Evolutionary conservation across 148 eudicot species (phyloP), one percentile per base, ranked within the genome.

Genomic region (Arctostaphylos glauca): DNA sequence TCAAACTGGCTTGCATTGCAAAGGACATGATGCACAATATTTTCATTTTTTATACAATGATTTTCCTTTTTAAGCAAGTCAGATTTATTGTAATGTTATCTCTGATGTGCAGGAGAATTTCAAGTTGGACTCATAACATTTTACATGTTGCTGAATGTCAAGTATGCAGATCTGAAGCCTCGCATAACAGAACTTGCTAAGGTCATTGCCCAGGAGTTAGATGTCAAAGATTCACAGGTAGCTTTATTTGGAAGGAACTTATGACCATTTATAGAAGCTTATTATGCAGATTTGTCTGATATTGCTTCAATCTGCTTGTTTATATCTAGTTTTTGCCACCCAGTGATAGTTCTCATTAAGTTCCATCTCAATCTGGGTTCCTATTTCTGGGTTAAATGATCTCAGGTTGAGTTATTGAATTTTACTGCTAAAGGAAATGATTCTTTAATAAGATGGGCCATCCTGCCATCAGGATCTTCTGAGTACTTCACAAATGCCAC

Each of bases 201-300:
- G 48, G 15, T 85, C 23, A 86, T 96, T 86, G 90, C 95, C 54
- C 82, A 90, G 85, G 93, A 92, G 73, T 85, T 96, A 46, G 88
- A 81, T 81, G 88, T 94, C 48, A 86, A 91, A 71, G 55, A 18
- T 74, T 94, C 97, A 78, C 98, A 96, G 97, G 99, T 93, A 82
- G 82, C 74, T 59, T 70, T 67, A n/a, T 44, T 41, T 16, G 23
- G 66, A 55, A 78, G 18, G 4, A 47, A 46, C 7, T 44, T 73
- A 46, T 56, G 8, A 23, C 68, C 41, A 64, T 64, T 64, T 64
- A 64, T 38, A 25, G 18, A 9, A 56, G 54, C 38, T 46, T 5
- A 4, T 38, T 76, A 58, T 82, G 70, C 41, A 23, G 70, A 9
- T 64, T 64, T 64, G 70, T 23, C 4, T 64, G 70, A 64, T 64